phyloP scores from a whole-genome alignment of 108 stramenopile species.

The Epipyxis sp. region DNA sequence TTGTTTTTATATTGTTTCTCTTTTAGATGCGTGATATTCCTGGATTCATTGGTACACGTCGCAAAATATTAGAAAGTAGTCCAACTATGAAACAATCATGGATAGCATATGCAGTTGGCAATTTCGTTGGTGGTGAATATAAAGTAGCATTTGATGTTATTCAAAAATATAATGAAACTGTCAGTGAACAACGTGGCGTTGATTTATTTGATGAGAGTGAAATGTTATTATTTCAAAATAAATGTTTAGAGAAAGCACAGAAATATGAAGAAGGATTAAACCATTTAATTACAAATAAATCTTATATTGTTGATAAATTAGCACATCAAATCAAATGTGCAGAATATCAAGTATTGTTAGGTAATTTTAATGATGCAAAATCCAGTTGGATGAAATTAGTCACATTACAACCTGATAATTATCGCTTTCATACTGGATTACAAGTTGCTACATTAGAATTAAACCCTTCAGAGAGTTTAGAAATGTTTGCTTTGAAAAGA shows the following conservation, averaged over 20 bases:
- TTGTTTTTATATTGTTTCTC: constrained; percentile 42
- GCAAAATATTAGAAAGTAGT: constrained; percentile 51
- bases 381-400: constrained; percentile 60
- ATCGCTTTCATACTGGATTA: constrained; percentile 77
- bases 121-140: constrained; percentile 73
- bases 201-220: constrained; percentile 82
- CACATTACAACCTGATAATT: constrained; percentile 73
- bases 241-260: constrained; percentile 69
- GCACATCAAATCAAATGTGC: constrained; percentile 63
- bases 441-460: constrained; percentile 78
- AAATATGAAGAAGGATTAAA: constrained; percentile 71
- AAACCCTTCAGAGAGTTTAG: constrained; percentile 44
- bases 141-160: constrained; percentile 75
- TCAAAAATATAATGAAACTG: constrained; percentile 28
- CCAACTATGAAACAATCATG: neutral
- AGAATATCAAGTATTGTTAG: constrained; percentile 68
- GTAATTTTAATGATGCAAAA: constrained; percentile 63
- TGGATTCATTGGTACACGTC: constrained; percentile 83
- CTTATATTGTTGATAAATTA: constrained; percentile 64
- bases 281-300: constrained; percentile 65
- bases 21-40: constrained; percentile 82
- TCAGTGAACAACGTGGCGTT: constrained; percentile 35
- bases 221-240: constrained; percentile 81
- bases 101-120: constrained; percentile 64
- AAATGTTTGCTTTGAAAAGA: constrained; percentile 57